phyloP scores from a whole-genome alignment of 495 filamentous ascomycete species.

The Lasiosphaeria miniovina region DNA sequence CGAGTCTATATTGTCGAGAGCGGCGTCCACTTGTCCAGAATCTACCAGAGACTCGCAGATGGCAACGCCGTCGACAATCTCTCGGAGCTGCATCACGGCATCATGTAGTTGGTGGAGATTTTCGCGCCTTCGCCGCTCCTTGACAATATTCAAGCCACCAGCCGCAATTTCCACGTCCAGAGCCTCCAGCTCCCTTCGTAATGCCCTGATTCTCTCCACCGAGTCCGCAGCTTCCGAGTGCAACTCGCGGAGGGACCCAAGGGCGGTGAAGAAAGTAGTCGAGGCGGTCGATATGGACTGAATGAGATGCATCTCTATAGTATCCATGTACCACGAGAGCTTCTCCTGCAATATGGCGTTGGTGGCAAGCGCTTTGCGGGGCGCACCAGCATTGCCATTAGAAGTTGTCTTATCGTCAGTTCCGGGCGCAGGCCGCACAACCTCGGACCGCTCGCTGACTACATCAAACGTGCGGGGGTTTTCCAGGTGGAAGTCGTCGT shows the following conservation, averaged over 20 bases:
- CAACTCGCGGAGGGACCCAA: constrained; percentile 85
- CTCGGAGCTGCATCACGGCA: constrained; percentile 76
- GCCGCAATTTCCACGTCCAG: constrained; percentile 87
- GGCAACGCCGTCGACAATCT: constrained; percentile 71
- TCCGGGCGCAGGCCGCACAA: constrained; percentile 66
- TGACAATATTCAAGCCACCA: constrained; percentile 80
- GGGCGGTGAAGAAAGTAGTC: constrained; percentile 91
- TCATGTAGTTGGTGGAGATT: constrained; percentile 81
- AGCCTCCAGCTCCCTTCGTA: constrained; percentile 73
- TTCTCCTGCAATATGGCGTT: constrained; percentile 99
- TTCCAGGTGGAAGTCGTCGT: constrained; percentile 90
- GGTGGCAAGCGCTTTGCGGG: constrained; percentile 85
- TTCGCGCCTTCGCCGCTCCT: constrained; percentile 73
- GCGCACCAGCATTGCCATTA: constrained; percentile 62
- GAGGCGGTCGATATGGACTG: constrained; percentile 93
- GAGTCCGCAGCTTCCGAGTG: constrained; percentile 92
- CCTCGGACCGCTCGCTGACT: constrained; percentile 92
- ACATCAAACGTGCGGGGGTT: constrained; percentile 96
- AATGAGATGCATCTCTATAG: constrained; percentile 95
- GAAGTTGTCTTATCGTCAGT: constrained; percentile 52
- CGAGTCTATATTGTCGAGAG: constrained; percentile 69
- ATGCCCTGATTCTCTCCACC: constrained; percentile 75
- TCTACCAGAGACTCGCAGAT: constrained; percentile 80
- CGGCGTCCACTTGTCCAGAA: constrained; percentile 72
- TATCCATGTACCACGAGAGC: constrained; percentile 99